Evolutionary conservation across 2,329 filamentous ascomycete species (phyloP), one percentile per base, ranked within the genome.

Genomic region (Achaetomium macrosporum): DNA sequence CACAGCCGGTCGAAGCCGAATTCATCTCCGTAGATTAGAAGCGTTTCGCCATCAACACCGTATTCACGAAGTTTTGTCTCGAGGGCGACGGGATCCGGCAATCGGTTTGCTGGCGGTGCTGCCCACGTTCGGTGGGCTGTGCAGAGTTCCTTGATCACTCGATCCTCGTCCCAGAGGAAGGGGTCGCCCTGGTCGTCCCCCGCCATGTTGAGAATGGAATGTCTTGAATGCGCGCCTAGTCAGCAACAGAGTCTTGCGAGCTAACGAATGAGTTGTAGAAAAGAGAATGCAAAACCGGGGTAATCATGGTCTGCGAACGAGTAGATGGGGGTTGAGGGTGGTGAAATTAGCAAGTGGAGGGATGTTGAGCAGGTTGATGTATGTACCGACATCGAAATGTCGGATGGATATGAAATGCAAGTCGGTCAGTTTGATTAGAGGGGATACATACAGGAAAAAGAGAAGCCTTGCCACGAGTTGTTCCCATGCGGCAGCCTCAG

Each of bases 91-190:
- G 76, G 69, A 47, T 87, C 73, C 5, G 83, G 81, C 8, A 82
- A 69, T 52, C 67, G 67, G 15, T 63, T 57, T 16, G 57, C 56
- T 25, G 64, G 68, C 44, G 69, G 68, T 50, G 65, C 64, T 39
- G 59, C 60, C 77, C 78, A 81, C 10, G 79, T 75, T 44, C 73
- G 72, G 3, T 73, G 64, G 2, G 72, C 63, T 19, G 77, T 73
- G 64, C 84, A 89, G 3, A 95, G 73, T 62, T 85, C 83, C 15
- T 74, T 66, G 10, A 87, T 77, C 11, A 95, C 81, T 35, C 82
- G 76, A 36, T 86, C 81, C 31, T 84, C 74, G 35, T 78, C 77
- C 90, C 90, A 95, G 50, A 77, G 64, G 67, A 84, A 86, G n/a
- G 90, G 89, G 68, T 95, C 88, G 51, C 69, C 65, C 15, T 67